Conservation (phyloP, 192 early-diverging fungal genomes). For the Backusella psychrophila region DNA sequence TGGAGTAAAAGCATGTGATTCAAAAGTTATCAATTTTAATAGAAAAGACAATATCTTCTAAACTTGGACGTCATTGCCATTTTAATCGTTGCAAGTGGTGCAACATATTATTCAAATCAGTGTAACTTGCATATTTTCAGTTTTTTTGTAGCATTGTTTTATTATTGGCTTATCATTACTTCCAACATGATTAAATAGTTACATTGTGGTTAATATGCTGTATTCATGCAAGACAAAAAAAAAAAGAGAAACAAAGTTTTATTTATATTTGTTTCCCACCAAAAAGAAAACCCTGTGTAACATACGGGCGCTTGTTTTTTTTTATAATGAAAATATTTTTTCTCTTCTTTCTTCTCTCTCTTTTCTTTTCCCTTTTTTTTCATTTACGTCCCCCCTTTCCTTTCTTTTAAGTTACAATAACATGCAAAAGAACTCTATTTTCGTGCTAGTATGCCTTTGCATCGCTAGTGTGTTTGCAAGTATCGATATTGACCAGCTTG, state of each 20-base stretch:
- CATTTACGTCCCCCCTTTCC: background rate
- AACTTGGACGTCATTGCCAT: background rate
- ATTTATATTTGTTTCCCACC: background rate
- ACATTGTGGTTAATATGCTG: no score
- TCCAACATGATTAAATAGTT: no score
- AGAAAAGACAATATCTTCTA: background rate
- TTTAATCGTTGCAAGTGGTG: background rate
- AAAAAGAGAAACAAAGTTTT: background rate
- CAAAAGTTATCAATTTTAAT: background rate
- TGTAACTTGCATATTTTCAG: background rate
- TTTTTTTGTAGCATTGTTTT: background rate
- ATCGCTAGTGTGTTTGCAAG: background rate
- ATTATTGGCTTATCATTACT: background rate
- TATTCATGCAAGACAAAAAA: background rate
- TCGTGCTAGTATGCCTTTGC: background rate
- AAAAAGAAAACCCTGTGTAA: background rate
- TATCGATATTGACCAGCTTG: background rate
- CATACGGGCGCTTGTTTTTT: background rate
- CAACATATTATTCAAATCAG: background rate
- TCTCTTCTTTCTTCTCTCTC: background rate
- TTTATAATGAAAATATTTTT: background rate
- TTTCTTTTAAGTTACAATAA: background rate
- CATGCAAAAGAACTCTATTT: background rate
- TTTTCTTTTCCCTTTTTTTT: background rate
- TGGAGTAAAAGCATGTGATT: background rate